Evolutionary conservation across 2,329 filamentous ascomycete species (phyloP).

Genomic region (Ophiostoma piceae): DNA sequence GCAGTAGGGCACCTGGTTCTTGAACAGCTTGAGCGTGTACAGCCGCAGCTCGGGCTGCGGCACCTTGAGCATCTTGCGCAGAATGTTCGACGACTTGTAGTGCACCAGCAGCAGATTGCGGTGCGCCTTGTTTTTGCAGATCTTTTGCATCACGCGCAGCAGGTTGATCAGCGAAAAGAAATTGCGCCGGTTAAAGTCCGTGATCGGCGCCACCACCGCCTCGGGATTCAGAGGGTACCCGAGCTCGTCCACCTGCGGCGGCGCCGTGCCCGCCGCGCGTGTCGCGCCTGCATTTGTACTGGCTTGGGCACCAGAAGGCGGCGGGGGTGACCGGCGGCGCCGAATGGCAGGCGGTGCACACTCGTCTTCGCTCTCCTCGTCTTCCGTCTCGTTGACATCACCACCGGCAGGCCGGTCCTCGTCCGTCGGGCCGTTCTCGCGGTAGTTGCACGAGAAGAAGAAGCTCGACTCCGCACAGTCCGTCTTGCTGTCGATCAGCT

Average conservation of each 20-base stretch:
- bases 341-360: conserved; percentile 79
- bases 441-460: conserved; percentile 81
- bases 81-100: conserved; percentile 89
- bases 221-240: conserved; percentile 67
- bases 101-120: conserved; percentile 88
- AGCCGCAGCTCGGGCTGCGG: conserved; percentile 81
- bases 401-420: conserved; percentile 29
- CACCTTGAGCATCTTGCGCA: conserved; percentile 85
- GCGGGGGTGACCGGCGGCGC: conserved; percentile 44
- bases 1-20: conserved; percentile 96
- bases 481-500: conserved; percentile 77
- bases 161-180: conserved; percentile 96
- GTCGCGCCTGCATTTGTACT: conserved; percentile 41
- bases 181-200: conserved; percentile 84
- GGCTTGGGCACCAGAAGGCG: background rate
- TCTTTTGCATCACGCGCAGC: conserved; percentile 92
- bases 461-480: conserved; percentile 80
- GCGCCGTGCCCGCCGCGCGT: conserved; percentile 61
- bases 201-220: conserved; percentile 70
- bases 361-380: conserved; percentile 63
- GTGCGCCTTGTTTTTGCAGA: conserved; percentile 93
- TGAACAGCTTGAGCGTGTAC: conserved; percentile 97
- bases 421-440: conserved; percentile 34
- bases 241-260: conserved; percentile 73
- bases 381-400: conserved; percentile 46